Evolutionary conservation across 164 flowering plant genomes (phyloP).

Genomic region (Platanus orientalis): DNA sequence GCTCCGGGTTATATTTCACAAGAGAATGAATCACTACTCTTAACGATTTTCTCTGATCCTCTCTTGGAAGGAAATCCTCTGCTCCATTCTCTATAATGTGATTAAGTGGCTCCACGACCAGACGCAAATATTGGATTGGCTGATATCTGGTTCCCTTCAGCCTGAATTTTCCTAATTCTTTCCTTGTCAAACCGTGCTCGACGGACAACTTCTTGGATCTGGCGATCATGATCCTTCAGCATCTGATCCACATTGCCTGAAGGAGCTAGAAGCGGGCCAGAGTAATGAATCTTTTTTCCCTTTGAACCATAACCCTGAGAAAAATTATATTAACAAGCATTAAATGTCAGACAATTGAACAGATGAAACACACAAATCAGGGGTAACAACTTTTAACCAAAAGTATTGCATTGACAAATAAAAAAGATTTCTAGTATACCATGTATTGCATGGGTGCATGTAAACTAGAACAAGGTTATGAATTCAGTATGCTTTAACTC

Average conservation of each 20-base stretch:
- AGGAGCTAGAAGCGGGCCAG: conserved; percentile 80
- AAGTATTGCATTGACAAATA: too few species aligned
- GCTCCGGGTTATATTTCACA: conserved; percentile 5
- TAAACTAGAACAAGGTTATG: too few species aligned
- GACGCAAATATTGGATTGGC: conserved; percentile 46
- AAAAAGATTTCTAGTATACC: too few species aligned
- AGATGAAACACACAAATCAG: too few species aligned
- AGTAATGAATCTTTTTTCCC: conserved; percentile 87
- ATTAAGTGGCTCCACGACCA: conserved; percentile 34
- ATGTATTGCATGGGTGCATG: too few species aligned
- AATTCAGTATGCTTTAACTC: too few species aligned
- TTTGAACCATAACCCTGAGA: conserved; percentile 74
- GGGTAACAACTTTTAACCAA: too few species aligned
- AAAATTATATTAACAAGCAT: not conserved
- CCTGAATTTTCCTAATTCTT: conserved; percentile 50
- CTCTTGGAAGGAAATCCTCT: not conserved
- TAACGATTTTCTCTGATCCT: not conserved
- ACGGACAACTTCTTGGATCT: conserved; percentile 86
- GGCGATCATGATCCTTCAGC: conserved; percentile 92
- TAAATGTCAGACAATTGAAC: too few species aligned
- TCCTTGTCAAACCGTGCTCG: conserved; percentile 84
- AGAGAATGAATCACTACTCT: conserved; percentile 3
- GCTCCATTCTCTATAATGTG: not conserved
- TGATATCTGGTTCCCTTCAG: conserved; percentile 44
- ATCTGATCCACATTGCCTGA: conserved; percentile 86